Base-by-base conservation (phyloP, 768 basidiomycete species). In the Pholiota conissans region DNA sequence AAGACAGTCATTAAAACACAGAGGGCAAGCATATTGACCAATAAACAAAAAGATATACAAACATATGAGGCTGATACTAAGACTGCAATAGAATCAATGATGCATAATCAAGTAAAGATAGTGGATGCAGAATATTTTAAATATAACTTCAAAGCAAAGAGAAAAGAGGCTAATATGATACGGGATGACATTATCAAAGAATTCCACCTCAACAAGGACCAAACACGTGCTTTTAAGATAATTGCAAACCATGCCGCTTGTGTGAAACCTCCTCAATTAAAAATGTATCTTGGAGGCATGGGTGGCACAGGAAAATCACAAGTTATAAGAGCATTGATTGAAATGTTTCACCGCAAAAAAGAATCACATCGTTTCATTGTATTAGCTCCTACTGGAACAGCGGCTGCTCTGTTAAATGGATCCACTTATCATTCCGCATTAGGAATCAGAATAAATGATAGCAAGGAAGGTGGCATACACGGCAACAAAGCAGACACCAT, bases 201-300 rank as follows among this genome's bases (percentile, higher is more conserved):
- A 1, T 71, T 58, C 47, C 40, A 34, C 2, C 35, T 73, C 4
- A 73, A 74, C 57, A 26, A 48, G 0, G 71, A 73, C 27, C 74
- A 74, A 53, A 57, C 61, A 10, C 28, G 68, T 13, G 73, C 73
- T 3, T 74, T 75, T 52, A 11, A 60, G 0, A 65, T 73, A 14
- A 61, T 75, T 8, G 66, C 71, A 0, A 67, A 73, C 32, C 72
- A 73, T 65, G 52, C 65, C 3, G 16, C 46, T 22, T 13, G 20
- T 11, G n/a, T 16, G 6, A 24, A 26, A 20, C 45, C 59, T 5
- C 60, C 64, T 0, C 71, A 65, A 18, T 49, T 76, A 0, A 61
- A 61, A 47, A 71, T 76, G 71, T 69, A 73, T 53, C 49, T 75
- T 0, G 73, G 71, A 16, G 75, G 74, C 0, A 71, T 73, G 64